A percentile compares a stretch with the other conserved stretches of the same genome.
These are phyloP conservation scores for Pichia californica DNA, from an alignment of 805 yeast species.

Conservation along the genomic window DNA sequence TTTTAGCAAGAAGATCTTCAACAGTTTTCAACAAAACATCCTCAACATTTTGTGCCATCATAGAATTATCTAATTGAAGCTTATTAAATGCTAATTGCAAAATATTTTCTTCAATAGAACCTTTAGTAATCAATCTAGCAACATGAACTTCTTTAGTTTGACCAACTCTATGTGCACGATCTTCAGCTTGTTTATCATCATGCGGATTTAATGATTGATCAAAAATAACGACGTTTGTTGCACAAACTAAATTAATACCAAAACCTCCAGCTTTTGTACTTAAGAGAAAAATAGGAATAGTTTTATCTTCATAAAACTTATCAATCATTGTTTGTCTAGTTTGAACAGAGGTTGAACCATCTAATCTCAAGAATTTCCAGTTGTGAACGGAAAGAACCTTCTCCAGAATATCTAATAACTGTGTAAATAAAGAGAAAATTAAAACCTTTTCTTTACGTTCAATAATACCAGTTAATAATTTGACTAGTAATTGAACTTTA, in stretches of 20 bases:
- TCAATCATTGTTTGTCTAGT: constrained; percentile 90
- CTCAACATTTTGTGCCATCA: constrained; percentile 45
- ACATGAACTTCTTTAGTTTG: constrained; percentile 59
- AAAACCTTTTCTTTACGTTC: constrained; percentile 58
- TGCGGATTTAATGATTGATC: constrained; percentile 97
- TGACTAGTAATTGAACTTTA: constrained; percentile 53
- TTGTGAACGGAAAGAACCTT: constrained; percentile 55
- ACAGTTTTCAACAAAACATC: constrained; percentile 48
- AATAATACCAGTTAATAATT: constrained; percentile 53
- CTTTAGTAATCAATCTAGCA: constrained; percentile 60
- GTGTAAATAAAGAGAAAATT: constrained; percentile 88
- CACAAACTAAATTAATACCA: constrained; percentile 94
- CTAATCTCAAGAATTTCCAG: constrained; percentile 74
- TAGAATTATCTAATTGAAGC: constrained; percentile 71
- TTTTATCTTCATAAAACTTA: constrained; percentile 71
- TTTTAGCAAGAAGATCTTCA: constrained; percentile 21
- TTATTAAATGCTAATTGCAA: constrained; percentile 82
- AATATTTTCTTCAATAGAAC: constrained; percentile 87
- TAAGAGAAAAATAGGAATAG: constrained; percentile 78
- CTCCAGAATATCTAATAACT: constrained; percentile 84
- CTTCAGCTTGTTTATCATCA: constrained; percentile 98
- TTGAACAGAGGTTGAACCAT: constrained; percentile 92
- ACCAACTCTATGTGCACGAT: constrained; percentile 80
- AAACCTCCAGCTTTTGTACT: constrained; percentile 99
- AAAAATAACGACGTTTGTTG: constrained; percentile 83